Base-by-base conservation (phyloP, 352 stramenopile genomes). In the Globisporangium paroecandrum region DNA sequence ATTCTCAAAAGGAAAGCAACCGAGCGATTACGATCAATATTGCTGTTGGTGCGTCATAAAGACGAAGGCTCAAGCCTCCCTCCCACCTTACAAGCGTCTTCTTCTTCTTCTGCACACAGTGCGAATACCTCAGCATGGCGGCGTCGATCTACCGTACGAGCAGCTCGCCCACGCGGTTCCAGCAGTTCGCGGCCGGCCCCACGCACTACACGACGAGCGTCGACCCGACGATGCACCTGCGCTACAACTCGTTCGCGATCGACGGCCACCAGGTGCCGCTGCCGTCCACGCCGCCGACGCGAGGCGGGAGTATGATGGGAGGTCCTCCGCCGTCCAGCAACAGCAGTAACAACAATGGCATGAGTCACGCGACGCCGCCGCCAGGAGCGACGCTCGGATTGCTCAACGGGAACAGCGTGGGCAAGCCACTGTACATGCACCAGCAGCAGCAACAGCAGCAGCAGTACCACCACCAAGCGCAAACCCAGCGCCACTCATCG, bases 191-290 rank as follows among this genome's bases (percentile, higher is more conserved):
- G 22, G 38, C 64, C 7, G 64, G 64, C 4, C 81, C 87, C 64
- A 87, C 81, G 59, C 84, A 93, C 71, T 92, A 92, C 69, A 83
- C 81, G 70, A 87, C 79, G 62, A 60, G 70, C 2, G 73, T 79
- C 64, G 71, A 73, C 34, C 67, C 71, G 5, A 68, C 74, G 68
- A 79, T 85, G 58, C 75, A 89, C 55, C 59, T 87, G 58, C 82
- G 83, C 27, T 91, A 90, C 66, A 78, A 74, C 58, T 64, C 75
- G 32, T 80, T 76, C 62, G 77, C 75, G 43, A 76, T 73, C 24
- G 70, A 84, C 24, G 79, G 82, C 49, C 83, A 83, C 64, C 60
- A 66, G 10, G 77, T 77, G 55, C 79, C 79, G 68, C 66, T 82
- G 49, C 73, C 70, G 36, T 67, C 68, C 20, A 68, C 68, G 43